Conservation (phyloP, 1,284 basidiomycete genomes). For the Pterulicium gracile region DNA sequence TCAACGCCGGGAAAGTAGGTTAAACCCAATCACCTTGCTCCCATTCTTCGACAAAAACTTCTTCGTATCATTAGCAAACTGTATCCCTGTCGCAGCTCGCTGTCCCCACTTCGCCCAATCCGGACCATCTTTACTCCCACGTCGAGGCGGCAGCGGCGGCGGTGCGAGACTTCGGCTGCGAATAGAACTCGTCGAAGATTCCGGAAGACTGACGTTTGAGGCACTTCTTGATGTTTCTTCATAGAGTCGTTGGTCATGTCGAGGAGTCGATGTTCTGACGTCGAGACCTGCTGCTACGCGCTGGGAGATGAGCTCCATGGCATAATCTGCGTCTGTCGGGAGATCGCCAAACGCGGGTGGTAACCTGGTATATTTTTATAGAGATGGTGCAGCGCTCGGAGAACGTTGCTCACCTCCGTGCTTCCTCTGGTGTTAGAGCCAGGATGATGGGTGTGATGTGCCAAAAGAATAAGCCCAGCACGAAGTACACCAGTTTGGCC, state of each 20-base stretch:
- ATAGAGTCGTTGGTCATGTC: constrained; percentile 7
- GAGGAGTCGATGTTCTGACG: constrained; percentile 20
- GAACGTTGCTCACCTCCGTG: constrained; percentile 30
- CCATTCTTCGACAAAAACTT: too few relatives aligned
- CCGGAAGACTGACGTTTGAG: too few relatives aligned
- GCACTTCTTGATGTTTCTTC: constrained; percentile 3
- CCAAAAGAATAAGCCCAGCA: constrained; percentile 47
- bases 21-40: too few relatives aligned
- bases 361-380: constrained; percentile 30
- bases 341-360: constrained; percentile 37
- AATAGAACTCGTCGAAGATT: too few relatives aligned
- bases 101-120: constrained; percentile 48
- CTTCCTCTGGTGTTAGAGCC: constrained; percentile 35
- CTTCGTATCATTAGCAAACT: constrained; percentile 28
- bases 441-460: constrained; percentile 47
- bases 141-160: too few relatives aligned
- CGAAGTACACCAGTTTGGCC: constrained; percentile 33
- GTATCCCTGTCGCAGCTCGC: constrained; percentile 33
- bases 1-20: too few relatives aligned
- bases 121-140: constrained; percentile 8
- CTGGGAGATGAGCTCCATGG: constrained; percentile 55
- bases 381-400: too few relatives aligned
- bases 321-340: constrained; percentile 57
- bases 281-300: constrained; percentile 45
- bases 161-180: too few relatives aligned